These are phyloP conservation scores for Wickerhamiella shivajii DNA, from an alignment of 805 yeast genomes.

Conservation along the genomic window DNA sequence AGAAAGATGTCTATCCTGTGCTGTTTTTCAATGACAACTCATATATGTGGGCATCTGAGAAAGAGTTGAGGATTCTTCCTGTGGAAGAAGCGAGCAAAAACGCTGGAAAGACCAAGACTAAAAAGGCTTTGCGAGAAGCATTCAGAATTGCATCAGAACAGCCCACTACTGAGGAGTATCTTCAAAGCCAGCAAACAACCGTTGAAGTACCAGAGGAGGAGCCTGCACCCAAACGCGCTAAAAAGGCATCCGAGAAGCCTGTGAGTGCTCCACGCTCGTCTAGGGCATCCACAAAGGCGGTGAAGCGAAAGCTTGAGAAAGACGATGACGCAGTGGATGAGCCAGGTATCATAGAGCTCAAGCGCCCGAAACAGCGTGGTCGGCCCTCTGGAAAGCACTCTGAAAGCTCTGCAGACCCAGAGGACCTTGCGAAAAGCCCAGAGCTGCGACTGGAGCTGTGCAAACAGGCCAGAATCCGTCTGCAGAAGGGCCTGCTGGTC, in stretches of 20 bases:
- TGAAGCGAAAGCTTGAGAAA: constrained; percentile 5
- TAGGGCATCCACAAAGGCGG: neutral
- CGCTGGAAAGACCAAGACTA: constrained; percentile 10
- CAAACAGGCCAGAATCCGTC: constrained; percentile 9
- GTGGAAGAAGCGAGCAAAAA: constrained; percentile 13
- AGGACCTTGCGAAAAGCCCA: constrained; percentile 7
- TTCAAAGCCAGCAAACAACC: neutral
- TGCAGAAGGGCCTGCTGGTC: constrained; percentile 14
- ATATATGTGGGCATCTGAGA: constrained; percentile 44
- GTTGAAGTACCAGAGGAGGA: neutral
- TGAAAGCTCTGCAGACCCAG: constrained; percentile 1
- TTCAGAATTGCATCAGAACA: constrained; percentile 16
- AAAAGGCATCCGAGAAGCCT: constrained; percentile 6
- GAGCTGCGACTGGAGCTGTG: constrained; percentile 11
- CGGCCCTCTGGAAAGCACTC: constrained; percentile 3
- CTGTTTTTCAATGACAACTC: constrained; percentile 57
- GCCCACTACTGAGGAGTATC: constrained; percentile 14
- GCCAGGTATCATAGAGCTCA: constrained; percentile 3
- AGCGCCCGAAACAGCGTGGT: constrained; percentile 7
- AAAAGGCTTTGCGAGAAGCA: constrained; percentile 16
- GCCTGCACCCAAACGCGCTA: constrained; percentile 3
- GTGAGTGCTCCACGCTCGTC: constrained; percentile 4
- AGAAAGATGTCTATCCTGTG: constrained; percentile 31
- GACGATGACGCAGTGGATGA: constrained; percentile 1
- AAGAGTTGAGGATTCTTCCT: constrained; percentile 13